Evolutionary conservation across 139 green algal genomes (phyloP).

Genomic region (Micractinium sp.): DNA sequence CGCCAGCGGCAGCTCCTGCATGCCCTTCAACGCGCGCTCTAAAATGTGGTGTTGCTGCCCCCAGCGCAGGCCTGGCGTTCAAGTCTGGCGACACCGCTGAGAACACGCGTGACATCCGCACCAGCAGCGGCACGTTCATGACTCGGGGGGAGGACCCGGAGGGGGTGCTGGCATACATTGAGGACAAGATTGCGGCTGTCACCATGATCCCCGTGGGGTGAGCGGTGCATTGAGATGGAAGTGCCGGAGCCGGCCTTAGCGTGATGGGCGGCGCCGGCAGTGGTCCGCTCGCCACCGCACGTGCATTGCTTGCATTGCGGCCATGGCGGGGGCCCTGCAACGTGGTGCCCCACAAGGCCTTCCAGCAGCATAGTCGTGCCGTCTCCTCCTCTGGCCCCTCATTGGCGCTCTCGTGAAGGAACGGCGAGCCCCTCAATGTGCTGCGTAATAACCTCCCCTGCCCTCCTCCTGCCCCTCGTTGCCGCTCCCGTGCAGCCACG

Average conservation of each 20-base stretch:
- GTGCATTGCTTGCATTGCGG: too few relatives aligned
- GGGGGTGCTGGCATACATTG: conserved; percentile 58
- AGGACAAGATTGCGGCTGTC: conserved; percentile 55
- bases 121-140: conserved; percentile 61
- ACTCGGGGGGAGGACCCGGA: conserved; percentile 42
- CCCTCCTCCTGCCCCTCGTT: too few relatives aligned
- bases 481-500: not conserved
- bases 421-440: conserved; percentile 54
- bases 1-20: conserved; percentile 58
- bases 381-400: not conserved
- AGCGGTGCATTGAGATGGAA: too few relatives aligned
- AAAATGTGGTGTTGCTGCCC: not conserved
- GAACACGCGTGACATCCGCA: conserved; percentile 52
- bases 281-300: too few relatives aligned
- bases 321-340: too few relatives aligned
- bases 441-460: not conserved
- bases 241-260: too few relatives aligned
- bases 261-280: too few relatives aligned
- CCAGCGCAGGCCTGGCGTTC: conserved; percentile 51
- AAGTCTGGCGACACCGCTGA: conserved; percentile 53
- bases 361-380: not conserved
- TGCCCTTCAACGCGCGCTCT: too few relatives aligned
- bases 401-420: not conserved
- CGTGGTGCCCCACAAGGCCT: not conserved
- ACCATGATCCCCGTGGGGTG: conserved; percentile 42